Evolutionary conservation across 495 filamentous ascomycete species (phyloP), one percentile per base, ranked within the genome.

Genomic region (Penicillium tannophilum): DNA sequence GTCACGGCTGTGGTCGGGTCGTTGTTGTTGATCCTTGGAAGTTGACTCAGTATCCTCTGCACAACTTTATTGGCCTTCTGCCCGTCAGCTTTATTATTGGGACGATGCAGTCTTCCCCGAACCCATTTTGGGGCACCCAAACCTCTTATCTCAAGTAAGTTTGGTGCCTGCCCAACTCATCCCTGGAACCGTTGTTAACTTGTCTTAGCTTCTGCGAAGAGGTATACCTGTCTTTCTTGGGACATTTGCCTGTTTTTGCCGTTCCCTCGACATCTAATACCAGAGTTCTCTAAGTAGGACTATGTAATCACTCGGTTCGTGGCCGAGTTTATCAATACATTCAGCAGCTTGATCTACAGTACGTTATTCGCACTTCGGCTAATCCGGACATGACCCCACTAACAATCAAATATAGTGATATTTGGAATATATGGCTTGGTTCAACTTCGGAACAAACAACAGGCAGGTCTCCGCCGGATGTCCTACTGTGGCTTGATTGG

Each of bases 271-370:
- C 33, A 10, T 41, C 52, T 42, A 59, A 60, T 43, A 10, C 51
- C 51, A 14, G 52, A 43, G 23, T 28, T 30, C 23, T 17, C 12
- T 39, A 23, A 26, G 39, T 12, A 73, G 67, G 71, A 73, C 52
- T 73, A 71, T 58, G 66, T 63, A 3, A 58, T 71, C 23, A 71
- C 71, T 36, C 64, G 71, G 43, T 73, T 61, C 30, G 56, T 73
- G 14, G 71, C 71, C 19, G 71, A 73, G 51, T 73, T 73, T n/a
- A 71, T 73, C 54, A 73, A 73, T 35, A 71, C 66, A 14, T 57
- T 68, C 31, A 73, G 68, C 48, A 73, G 68, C 48, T 43, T 63
- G 26, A 48, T 65, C 0, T 73, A 66, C 52, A 65, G 68, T 72
- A 50, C 41, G 64, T 64, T 16, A 24, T 12, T n/a, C 14, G 39